Evolutionary conservation across 768 basidiomycete genomes (phyloP).

Genomic region (Boletus pseudopeckii): DNA sequence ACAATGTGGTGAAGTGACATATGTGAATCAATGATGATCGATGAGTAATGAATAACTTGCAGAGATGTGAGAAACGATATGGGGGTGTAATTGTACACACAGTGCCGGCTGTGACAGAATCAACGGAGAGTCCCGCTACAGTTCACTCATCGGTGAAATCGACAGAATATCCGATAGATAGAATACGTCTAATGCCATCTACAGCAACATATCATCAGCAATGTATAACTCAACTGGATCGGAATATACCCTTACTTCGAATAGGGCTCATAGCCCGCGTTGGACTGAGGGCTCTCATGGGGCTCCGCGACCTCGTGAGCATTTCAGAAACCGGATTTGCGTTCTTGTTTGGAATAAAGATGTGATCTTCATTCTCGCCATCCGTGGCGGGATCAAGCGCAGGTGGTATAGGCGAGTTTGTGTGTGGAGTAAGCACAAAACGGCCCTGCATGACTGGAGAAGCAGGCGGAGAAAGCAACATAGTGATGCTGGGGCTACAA

Average conservation of each 20-base stretch:
- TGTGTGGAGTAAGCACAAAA: conserved; percentile 1
- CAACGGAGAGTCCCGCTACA: background rate
- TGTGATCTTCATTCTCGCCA: background rate
- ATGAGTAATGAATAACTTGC: background rate
- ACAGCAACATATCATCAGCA: conserved; percentile 5
- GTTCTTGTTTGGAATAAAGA: conserved; percentile 1
- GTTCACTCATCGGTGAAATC: conserved; percentile 11
- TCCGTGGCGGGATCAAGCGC: background rate
- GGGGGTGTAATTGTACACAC: background rate
- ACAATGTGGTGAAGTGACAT: background rate
- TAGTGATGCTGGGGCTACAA: conserved; percentile 15
- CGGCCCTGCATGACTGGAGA: conserved; percentile 9
- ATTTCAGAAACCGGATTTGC: background rate
- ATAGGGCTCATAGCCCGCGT: conserved; percentile 29
- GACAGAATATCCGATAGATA: conserved; percentile 18
- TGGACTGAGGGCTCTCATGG: conserved; percentile 31
- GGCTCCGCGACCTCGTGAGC: conserved; percentile 8
- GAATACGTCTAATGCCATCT: conserved; percentile 31
- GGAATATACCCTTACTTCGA: conserved; percentile 11
- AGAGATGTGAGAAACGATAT: background rate
- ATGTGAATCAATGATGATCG: background rate
- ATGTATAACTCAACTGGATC: background rate
- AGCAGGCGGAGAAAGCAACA: conserved; percentile 26
- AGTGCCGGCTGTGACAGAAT: background rate
- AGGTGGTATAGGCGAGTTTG: conserved; percentile 2